Conservation (phyloP, 2,329 filamentous ascomycete species). For the Aspergillus sclerotialis region DNA sequence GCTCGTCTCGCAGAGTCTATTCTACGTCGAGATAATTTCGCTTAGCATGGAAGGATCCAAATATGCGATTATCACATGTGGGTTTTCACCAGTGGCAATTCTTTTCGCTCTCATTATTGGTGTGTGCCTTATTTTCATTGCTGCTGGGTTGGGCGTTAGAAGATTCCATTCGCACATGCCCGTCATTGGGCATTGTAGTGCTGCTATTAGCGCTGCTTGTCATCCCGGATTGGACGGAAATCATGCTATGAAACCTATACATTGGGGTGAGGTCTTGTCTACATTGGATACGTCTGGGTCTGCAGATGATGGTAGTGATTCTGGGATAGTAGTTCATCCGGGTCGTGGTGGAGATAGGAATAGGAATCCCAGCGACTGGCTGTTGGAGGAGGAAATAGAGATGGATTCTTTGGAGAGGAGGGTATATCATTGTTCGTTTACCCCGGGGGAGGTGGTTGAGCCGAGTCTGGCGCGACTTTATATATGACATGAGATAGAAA, state of each 20-base stretch:
- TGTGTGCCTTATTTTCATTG: slow-evolving; percentile 1
- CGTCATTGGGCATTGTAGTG: slow-evolving; percentile 19
- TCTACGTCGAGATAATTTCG: slow-evolving; percentile 19
- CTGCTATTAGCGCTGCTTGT: slow-evolving; percentile 28
- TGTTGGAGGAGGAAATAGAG: too few species aligned
- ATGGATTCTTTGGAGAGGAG: too few species aligned
- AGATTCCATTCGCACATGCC: slow-evolving; percentile 19
- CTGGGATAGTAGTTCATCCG: too few species aligned
- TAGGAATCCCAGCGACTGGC: too few species aligned
- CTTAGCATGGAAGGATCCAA: slow-evolving; percentile 18
- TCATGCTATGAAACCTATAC: slow-evolving; percentile 13
- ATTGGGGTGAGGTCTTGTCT: slow-evolving; percentile 24
- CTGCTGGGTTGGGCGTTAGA: slow-evolving; percentile 9
- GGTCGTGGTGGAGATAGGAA: too few species aligned
- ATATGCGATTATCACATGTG: slow-evolving; percentile 2
- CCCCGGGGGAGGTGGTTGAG: too few species aligned
- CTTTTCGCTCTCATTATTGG: background rate
- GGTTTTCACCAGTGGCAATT: background rate
- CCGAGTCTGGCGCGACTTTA: too few species aligned
- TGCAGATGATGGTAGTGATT: too few species aligned
- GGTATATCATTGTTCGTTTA: too few species aligned
- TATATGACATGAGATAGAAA: too few species aligned
- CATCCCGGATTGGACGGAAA: slow-evolving; percentile 13
- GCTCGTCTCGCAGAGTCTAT: slow-evolving; percentile 41
- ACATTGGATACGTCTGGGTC: too few species aligned